Evolutionary conservation across 225 moss, liverwort and hornwort species (phyloP).

Genomic region (Takakia lepidozioides): DNA sequence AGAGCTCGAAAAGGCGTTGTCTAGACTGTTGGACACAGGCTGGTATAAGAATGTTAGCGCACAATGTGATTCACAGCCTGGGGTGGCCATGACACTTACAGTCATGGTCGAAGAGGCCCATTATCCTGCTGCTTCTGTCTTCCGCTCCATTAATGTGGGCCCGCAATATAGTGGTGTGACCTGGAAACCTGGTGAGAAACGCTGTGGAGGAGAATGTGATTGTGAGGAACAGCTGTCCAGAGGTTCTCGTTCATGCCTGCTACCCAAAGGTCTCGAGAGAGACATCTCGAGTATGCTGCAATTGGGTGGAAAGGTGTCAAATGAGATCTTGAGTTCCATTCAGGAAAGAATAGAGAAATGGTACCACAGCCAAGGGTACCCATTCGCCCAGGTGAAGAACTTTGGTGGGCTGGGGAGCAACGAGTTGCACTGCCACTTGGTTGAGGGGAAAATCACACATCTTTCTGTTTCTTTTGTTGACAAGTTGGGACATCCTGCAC

Average conservation of each 20-base stretch:
- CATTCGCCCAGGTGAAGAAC: constrained; percentile 34
- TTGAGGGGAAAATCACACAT: constrained; percentile 34
- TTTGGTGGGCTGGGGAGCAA: constrained; percentile 20
- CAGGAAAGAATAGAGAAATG: constrained; percentile 43
- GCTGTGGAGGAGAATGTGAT: constrained; percentile 1
- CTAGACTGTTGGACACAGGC: constrained; percentile 31
- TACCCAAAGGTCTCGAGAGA: constrained; percentile 24
- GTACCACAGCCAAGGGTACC: constrained; percentile 38
- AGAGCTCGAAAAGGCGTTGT: constrained; percentile 23
- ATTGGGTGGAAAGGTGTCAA: constrained; percentile 12
- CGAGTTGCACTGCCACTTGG: constrained; percentile 35
- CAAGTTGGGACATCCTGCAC: constrained; percentile 15
- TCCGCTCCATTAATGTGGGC: constrained; percentile 14
- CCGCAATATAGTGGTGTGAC: neutral
- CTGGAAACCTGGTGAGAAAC: neutral
- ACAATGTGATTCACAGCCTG: constrained; percentile 10
- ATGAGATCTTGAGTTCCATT: constrained; percentile 19
- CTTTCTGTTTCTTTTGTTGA: constrained; percentile 39
- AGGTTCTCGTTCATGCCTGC: constrained; percentile 8
- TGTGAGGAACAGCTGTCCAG: neutral
- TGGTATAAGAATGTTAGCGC: constrained; percentile 37
- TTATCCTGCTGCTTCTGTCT: constrained; percentile 15
- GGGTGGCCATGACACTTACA: constrained; percentile 18
- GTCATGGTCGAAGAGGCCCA: constrained; percentile 20
- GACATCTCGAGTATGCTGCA: constrained; percentile 23